Conservation (phyloP, 1,139 yeast species). For the Candida tunisiensis region DNA sequence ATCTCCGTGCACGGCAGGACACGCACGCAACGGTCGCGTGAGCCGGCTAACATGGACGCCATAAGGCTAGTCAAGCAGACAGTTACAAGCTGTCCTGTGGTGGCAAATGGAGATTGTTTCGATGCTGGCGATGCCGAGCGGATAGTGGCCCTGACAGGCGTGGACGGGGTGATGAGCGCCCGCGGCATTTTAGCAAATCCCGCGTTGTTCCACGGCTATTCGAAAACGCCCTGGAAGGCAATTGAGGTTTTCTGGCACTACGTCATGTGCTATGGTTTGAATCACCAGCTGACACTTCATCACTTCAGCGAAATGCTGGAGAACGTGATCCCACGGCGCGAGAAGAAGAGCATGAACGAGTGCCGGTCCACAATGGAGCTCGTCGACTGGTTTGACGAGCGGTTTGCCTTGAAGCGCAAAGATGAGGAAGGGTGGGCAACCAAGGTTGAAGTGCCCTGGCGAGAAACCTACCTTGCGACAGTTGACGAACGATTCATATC, state of each 20-base stretch:
- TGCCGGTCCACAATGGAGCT: constrained; percentile 40
- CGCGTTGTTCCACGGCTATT: constrained; percentile 62
- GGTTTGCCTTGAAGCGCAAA: constrained; percentile 46
- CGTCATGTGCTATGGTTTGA: constrained; percentile 66
- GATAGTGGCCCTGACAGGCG: constrained; percentile 53
- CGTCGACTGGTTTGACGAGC: constrained; percentile 65
- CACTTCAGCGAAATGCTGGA: constrained; percentile 75
- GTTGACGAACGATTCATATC: too few relatives aligned
- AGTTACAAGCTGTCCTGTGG: constrained; percentile 53
- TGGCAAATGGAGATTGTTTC: constrained; percentile 93
- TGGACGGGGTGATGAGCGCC: constrained; percentile 92
- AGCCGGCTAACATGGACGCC: constrained; percentile 72
- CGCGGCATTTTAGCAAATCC: constrained; percentile 81
- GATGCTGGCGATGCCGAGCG: constrained; percentile 39
- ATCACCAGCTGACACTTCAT: constrained; percentile 70
- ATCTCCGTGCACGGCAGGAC: constrained; percentile 92
- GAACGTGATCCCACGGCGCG: constrained; percentile 36
- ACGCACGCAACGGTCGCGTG: constrained; percentile 65
- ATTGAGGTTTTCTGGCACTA: constrained; percentile 71
- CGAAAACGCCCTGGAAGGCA: constrained; percentile 77
- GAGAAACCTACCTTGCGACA: too few relatives aligned
- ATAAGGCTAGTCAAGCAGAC: constrained; percentile 45
- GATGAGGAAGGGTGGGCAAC: constrained; percentile 56
- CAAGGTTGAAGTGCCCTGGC: constrained; percentile 39
- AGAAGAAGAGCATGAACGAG: constrained; percentile 50